Percentiles rank a stretch among this genome's conserved stretches.
These are phyloP conservation scores for Eucalyptus melliodora DNA, from an alignment of 345 rosid genomes.

Conservation along the genomic window DNA sequence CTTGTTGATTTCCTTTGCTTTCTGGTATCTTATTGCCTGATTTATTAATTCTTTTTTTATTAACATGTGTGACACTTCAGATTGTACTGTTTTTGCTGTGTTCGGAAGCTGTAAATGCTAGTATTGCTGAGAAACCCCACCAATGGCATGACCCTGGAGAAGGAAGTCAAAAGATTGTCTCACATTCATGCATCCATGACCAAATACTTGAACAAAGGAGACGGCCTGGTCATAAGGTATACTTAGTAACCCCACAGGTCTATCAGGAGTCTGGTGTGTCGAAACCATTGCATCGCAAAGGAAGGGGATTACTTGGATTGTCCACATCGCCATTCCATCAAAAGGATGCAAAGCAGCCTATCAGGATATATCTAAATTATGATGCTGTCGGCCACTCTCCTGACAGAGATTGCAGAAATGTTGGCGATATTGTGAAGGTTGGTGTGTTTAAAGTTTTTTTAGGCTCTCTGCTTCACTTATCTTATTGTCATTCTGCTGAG, in stretches of 20 bases:
- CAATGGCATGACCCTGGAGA: slow-evolving; percentile 24
- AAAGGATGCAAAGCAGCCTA: slow-evolving; percentile 65
- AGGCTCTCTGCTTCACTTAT: neutral
- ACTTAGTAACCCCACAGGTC: slow-evolving; percentile 82
- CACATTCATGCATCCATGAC: slow-evolving; percentile 96
- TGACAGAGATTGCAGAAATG: slow-evolving; percentile 76
- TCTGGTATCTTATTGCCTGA: neutral
- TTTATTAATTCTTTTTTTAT: neutral
- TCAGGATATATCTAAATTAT: slow-evolving; percentile 88
- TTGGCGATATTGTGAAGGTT: slow-evolving; percentile 92
- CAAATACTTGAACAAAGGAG: slow-evolving; percentile 83
- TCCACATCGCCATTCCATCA: slow-evolving; percentile 8
- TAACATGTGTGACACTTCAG: slow-evolving; percentile 17
- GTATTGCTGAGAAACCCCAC: slow-evolving; percentile 10
- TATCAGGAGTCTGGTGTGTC: slow-evolving; percentile 36
- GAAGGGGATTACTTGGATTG: slow-evolving; percentile 71
- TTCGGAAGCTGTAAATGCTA: slow-evolving; percentile 27
- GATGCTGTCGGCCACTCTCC: slow-evolving; percentile 97
- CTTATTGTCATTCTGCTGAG: neutral
- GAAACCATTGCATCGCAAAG: slow-evolving; percentile 32
- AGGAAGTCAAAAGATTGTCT: slow-evolving; percentile 25
- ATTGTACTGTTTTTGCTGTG: slow-evolving; percentile 44
- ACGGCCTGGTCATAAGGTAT: slow-evolving; percentile 74
- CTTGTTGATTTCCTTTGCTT: neutral
- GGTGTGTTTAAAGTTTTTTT: neutral